Percentiles rank a stretch among this genome's conserved stretches.
These are phyloP conservation scores for Pyrrhoderma lamaoense DNA, from an alignment of 1,284 basidiomycete species.

Conservation along the genomic window DNA sequence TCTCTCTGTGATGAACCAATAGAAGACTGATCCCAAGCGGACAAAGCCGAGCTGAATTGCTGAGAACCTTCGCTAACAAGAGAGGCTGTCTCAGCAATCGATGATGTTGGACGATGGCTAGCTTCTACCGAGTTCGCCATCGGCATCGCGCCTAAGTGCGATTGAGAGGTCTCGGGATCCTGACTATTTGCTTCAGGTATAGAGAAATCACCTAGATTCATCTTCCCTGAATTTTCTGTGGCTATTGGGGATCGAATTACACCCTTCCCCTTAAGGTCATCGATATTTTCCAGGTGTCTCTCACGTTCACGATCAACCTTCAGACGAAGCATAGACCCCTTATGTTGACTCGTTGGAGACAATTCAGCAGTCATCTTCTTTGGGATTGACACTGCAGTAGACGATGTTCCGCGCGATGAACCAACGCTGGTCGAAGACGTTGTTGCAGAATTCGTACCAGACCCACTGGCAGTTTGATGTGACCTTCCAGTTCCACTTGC, in stretches of 20 bases:
- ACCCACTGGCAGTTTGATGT: conserved; percentile 10
- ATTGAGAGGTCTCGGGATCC: too few species aligned
- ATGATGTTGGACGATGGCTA: conserved; percentile 1
- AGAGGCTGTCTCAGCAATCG: conserved; percentile 10
- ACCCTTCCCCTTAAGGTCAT: conserved; percentile 16
- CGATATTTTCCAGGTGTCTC: conserved; percentile 16
- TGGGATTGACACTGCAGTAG: not conserved
- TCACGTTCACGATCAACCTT: conserved; percentile 20
- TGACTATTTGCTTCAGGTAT: too few species aligned
- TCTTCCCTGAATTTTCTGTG: too few species aligned
- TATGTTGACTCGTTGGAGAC: not conserved
- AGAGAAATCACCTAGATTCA: too few species aligned
- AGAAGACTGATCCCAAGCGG: conserved; percentile 17
- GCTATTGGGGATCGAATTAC: conserved; percentile 16
- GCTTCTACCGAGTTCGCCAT: not conserved
- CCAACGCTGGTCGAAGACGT: conserved; percentile 9
- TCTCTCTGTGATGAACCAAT: conserved; percentile 15
- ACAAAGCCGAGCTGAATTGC: conserved; percentile 15
- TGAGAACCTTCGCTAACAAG: conserved; percentile 14
- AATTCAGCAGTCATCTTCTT: not conserved
- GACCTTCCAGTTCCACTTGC: conserved; percentile 6
- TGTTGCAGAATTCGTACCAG: conserved; percentile 7
- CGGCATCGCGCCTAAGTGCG: too few species aligned
- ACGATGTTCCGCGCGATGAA: conserved; percentile 1
- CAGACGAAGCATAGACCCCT: conserved; percentile 9